phyloP scores from a whole-genome alignment of 2,329 filamentous ascomycete species.

The Tricladium varicosporioides region DNA sequence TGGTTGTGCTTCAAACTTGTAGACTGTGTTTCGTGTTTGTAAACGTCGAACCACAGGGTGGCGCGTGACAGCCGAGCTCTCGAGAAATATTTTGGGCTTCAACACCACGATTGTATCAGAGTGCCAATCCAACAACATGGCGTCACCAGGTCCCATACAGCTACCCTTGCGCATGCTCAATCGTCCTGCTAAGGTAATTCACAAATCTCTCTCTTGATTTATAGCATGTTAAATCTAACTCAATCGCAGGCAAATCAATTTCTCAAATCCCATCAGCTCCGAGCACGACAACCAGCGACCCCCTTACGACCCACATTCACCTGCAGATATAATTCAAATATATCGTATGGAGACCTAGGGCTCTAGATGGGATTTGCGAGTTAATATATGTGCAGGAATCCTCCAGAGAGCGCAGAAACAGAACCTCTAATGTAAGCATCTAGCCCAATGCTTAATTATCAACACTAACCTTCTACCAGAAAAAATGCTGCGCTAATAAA shows the following conservation, averaged over 20 bases:
- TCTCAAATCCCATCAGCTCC: slow-evolving; percentile 6
- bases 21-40: neutral
- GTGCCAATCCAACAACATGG: slow-evolving; percentile 20
- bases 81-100: slow-evolving; percentile 17
- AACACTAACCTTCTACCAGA: neutral
- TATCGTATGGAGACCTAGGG: slow-evolving; percentile 4
- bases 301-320: neutral
- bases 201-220: neutral
- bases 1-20: neutral
- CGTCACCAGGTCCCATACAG: slow-evolving; percentile 24
- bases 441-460: neutral
- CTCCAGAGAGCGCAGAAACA: neutral
- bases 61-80: slow-evolving; percentile 4
- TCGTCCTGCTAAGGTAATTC: slow-evolving; percentile 18
- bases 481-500: neutral
- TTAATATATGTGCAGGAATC: slow-evolving; percentile 4
- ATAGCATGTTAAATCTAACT: slow-evolving; percentile 1
- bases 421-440: neutral
- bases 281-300: slow-evolving; percentile 5
- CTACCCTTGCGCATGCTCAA: slow-evolving; percentile 25
- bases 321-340: slow-evolving; percentile 10
- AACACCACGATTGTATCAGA: neutral
- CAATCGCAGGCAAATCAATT: slow-evolving; percentile 19
- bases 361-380: neutral
- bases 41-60: neutral